These are phyloP conservation scores for Zygotorulaspora sp. DNA, from an alignment of 805 yeast species.

Conservation along the genomic window DNA sequence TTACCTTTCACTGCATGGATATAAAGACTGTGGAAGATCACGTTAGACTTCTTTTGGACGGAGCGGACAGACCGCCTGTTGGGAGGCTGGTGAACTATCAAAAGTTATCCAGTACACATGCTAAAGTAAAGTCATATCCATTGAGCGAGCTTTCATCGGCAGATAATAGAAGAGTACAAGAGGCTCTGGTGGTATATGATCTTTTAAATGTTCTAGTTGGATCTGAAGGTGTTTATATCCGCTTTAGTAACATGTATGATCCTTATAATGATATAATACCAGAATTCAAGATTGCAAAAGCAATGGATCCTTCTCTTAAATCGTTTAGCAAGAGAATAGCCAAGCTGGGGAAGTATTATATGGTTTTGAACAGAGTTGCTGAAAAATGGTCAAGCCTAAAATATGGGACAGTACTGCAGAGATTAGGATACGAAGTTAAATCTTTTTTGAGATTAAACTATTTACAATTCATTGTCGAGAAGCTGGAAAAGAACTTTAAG, in stretches of 20 bases:
- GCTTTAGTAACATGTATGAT: conserved; percentile 60
- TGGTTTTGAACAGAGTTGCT: conserved; percentile 54
- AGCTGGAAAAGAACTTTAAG: conserved; percentile 52
- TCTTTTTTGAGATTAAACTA: conserved; percentile 39
- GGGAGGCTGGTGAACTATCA: conserved; percentile 35
- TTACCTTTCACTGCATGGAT: too few species aligned
- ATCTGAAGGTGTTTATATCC: conserved; percentile 70
- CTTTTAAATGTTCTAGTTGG: conserved; percentile 64
- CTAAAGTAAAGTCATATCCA: conserved; percentile 42
- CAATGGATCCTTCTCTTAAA: conserved; percentile 68
- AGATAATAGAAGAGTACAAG: conserved; percentile 57
- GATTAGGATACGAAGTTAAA: conserved; percentile 60
- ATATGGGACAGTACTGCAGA: conserved; percentile 71
- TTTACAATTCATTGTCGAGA: conserved; percentile 34
- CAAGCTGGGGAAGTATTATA: conserved; percentile 58
- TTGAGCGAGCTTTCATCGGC: conserved; percentile 35
- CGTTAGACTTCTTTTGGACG: conserved; percentile 18
- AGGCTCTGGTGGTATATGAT: conserved; percentile 68
- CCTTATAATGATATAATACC: conserved; percentile 48
- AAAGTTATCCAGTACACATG: conserved; percentile 32
- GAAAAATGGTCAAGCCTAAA: conserved; percentile 50
- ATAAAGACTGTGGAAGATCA: conserved; percentile 26
- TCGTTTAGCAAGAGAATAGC: conserved; percentile 60
- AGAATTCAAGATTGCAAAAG: conserved; percentile 66
- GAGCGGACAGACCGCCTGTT: conserved; percentile 23